Base-by-base conservation (phyloP, 805 yeast species). In the Lipomyces yamanashiensis region DNA sequence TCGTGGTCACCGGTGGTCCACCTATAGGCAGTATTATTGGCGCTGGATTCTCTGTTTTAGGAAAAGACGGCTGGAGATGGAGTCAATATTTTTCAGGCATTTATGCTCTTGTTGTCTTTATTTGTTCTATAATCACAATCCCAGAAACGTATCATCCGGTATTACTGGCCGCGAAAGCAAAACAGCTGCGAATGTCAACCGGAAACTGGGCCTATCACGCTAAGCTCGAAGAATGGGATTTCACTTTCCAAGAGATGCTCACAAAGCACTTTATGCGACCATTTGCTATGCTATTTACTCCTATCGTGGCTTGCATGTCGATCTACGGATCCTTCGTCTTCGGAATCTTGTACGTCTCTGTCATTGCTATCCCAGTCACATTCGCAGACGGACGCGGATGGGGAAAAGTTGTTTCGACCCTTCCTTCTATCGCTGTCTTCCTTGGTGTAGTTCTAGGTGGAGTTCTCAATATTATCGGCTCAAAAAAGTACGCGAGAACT, bases 131-230 rank as follows among this genome's bases (percentile, higher is more conserved):
- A 74, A 53, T 61, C 71, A 34, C 66, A 66, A 36, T 60, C n/a
- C 66, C 66, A 74, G 75, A 80, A 76, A 75, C 77, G 9, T 81
- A 78, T 64, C 75, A 72, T 9, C 76, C 76, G n/a, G 69, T 71
- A 0, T 86, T 90, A 54, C 80, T 90, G 64, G 85, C 86, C 70
- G 79, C 74, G 49, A 84, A 87, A 72, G 97, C 97, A 17, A 76
- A 75, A 58, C 81, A 75, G 72, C 74, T 91, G 71, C 85, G 97
- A 78, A 82, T 83, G 71, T 87, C 86, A 74, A 89, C 97, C 7
- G 92, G 95, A 49, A 88, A 92, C 74, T 80, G 81, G 64, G 89
- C 88, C 71, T 89, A 90, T 67, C 90, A 90, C 90, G 90, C 98
- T 19, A 96, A 89, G 77, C 95, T 89, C 74, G 98, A 92, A 74